phyloP scores from a whole-genome alignment of 78 protist species.

The Dictyostelium capitatum region DNA sequence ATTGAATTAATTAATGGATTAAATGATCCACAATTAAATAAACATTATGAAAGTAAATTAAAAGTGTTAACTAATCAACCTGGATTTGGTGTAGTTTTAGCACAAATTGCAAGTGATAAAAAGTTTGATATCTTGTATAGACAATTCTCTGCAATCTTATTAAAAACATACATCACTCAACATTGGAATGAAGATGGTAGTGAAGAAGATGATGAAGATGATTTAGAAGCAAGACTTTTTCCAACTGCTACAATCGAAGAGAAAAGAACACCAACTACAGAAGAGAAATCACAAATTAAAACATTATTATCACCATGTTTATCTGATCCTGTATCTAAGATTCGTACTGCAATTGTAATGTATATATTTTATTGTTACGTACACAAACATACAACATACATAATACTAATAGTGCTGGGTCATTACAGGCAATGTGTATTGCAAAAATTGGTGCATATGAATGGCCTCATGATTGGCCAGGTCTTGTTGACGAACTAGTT shows the following conservation, averaged over 20 bases:
- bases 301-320: conserved; percentile 18
- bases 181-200: conserved; percentile 14
- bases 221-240: neutral
- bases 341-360: conserved; percentile 72
- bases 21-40: conserved; percentile 1
- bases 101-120: neutral
- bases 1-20: conserved; percentile 37
- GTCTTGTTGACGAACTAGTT: conserved; percentile 22
- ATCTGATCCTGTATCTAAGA: conserved; percentile 53
- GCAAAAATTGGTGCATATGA: conserved; percentile 56
- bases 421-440: conserved; percentile 83
- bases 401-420: no score
- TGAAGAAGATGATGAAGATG: neutral
- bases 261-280: neutral
- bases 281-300: conserved; percentile 25
- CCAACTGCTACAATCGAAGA: neutral
- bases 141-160: conserved; percentile 16
- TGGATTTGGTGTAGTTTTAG: conserved; percentile 10
- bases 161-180: conserved; percentile 25
- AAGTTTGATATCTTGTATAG: neutral
- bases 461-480: conserved; percentile 75
- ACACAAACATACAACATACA: no score
- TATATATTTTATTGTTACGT: neutral
- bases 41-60: neutral
- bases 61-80: neutral